Evolutionary conservation across 768 basidiomycete species (phyloP).

Genomic region (Agrocybe chaxingu): DNA sequence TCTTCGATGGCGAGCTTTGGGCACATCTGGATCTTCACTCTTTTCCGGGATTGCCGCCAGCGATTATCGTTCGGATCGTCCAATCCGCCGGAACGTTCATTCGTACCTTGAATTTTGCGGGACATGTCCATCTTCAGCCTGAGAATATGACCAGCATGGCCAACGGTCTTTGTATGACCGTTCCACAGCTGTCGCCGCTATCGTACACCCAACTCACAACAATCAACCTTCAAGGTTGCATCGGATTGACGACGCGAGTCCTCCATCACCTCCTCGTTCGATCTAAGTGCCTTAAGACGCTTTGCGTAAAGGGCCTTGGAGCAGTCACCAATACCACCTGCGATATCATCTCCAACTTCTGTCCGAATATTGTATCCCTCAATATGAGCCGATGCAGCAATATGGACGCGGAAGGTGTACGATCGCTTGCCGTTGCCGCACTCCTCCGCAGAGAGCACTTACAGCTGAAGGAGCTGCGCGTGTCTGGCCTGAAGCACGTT

Average conservation of each 20-base stretch:
- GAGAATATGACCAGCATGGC: slow-evolving; percentile 50
- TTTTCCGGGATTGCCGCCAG: slow-evolving; percentile 54
- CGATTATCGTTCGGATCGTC: slow-evolving; percentile 51
- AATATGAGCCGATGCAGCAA: slow-evolving; percentile 72
- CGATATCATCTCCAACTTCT: slow-evolving; percentile 58
- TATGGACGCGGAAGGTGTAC: slow-evolving; percentile 64
- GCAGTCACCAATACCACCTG: slow-evolving; percentile 76
- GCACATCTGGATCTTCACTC: slow-evolving; percentile 54
- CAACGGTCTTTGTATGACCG: slow-evolving; percentile 48
- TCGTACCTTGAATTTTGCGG: slow-evolving; percentile 56
- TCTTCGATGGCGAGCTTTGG: slow-evolving; percentile 91
- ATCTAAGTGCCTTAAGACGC: slow-evolving; percentile 53
- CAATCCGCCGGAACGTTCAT: slow-evolving; percentile 63
- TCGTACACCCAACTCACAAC: slow-evolving; percentile 65
- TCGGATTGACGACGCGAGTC: slow-evolving; percentile 57
- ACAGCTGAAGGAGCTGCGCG: slow-evolving; percentile 55
- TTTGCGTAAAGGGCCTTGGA: slow-evolving; percentile 66
- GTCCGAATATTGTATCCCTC: slow-evolving; percentile 52
- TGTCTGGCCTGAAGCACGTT: slow-evolving; percentile 65
- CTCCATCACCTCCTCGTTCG: slow-evolving; percentile 68
- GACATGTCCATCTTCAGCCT: slow-evolving; percentile 51
- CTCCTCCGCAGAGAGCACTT: slow-evolving; percentile 45
- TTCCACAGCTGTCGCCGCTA: slow-evolving; percentile 25
- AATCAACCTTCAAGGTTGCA: slow-evolving; percentile 74
- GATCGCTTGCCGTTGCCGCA: slow-evolving; percentile 40